Conservation (phyloP, 23 red algal species). For the Gracilaria gracilis region DNA sequence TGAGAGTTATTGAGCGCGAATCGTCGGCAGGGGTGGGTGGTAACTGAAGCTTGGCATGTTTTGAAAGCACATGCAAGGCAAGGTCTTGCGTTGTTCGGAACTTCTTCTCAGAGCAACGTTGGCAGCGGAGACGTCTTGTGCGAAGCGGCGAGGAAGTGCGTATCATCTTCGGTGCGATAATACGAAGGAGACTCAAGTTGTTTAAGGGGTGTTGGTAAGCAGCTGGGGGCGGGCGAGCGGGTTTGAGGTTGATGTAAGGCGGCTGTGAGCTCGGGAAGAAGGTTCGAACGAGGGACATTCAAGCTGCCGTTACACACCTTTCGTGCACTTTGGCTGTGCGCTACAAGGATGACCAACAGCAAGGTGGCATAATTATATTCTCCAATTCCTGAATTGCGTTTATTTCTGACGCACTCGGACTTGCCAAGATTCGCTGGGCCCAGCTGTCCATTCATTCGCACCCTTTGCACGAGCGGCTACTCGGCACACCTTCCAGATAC, state of each 20-base stretch:
- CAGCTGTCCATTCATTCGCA: not conserved
- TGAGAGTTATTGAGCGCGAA: constrained; percentile 44
- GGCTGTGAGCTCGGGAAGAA: constrained; percentile 6
- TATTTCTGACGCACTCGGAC: not conserved
- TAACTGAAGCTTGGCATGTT: constrained; percentile 33
- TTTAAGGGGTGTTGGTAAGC: not conserved
- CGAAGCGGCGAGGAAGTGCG: not conserved
- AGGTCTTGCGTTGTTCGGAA: constrained; percentile 40
- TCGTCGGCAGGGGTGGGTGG: constrained; percentile 35
- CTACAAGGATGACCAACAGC: not conserved
- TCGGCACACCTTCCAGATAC: too few relatives aligned
- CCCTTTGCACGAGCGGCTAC: not conserved
- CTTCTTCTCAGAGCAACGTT: constrained; percentile 39
- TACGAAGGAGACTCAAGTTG: not conserved
- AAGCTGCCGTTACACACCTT: constrained; percentile 28
- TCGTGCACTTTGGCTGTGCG: not conserved
- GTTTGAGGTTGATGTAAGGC: not conserved
- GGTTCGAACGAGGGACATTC: not conserved
- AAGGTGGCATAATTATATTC: not conserved
- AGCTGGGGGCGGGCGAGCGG: not conserved
- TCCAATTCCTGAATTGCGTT: not conserved
- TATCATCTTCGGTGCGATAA: not conserved
- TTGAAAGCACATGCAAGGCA: constrained; percentile 23
- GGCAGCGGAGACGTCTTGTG: constrained; percentile 34
- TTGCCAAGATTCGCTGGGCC: not conserved